Percentiles rank a stretch among this genome's conserved stretches.
Conservation (phyloP, 176 grass and related monocot genomes). For the Eleusine indica region DNA sequence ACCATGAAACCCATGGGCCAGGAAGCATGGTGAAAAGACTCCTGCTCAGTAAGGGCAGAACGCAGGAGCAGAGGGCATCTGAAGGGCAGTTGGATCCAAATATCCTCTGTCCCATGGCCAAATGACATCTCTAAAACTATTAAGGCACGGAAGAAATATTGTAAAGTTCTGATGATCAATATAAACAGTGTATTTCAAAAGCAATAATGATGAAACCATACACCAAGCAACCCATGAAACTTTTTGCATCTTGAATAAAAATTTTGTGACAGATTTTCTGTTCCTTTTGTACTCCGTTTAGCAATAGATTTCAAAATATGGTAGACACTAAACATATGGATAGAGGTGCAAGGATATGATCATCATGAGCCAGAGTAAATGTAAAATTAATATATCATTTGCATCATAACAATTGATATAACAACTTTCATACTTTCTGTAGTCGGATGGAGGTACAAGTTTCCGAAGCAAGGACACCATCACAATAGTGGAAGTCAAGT, state of each 20-base stretch:
- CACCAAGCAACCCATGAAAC: not conserved
- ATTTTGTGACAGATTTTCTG: conserved; percentile 2
- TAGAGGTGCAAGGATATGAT: not conserved
- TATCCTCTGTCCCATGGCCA: not conserved
- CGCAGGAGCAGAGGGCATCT: not conserved
- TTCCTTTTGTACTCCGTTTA: not conserved
- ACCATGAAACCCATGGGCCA: not conserved
- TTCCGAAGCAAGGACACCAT: conserved; percentile 96
- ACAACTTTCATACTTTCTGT: conserved; percentile 80
- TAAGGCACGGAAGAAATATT: not conserved
- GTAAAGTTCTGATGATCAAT: not conserved
- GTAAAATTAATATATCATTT: conserved; percentile 20
- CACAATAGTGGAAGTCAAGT: conserved; percentile 96
- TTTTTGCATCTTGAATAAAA: not conserved
- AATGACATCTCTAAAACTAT: not conserved
- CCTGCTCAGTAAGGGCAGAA: too few relatives aligned
- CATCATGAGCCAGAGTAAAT: conserved; percentile 2
- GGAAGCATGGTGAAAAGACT: not conserved
- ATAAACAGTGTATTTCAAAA: not conserved
- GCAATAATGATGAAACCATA: not conserved
- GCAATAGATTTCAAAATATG: not conserved
- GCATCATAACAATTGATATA: conserved; percentile 18
- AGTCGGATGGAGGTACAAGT: conserved; percentile 86
- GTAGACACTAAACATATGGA: not conserved
- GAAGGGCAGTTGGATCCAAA: not conserved